These are phyloP conservation scores for Rhynchospora pubera DNA, from an alignment of 176 grass and related monocot genomes.

Conservation along the genomic window DNA sequence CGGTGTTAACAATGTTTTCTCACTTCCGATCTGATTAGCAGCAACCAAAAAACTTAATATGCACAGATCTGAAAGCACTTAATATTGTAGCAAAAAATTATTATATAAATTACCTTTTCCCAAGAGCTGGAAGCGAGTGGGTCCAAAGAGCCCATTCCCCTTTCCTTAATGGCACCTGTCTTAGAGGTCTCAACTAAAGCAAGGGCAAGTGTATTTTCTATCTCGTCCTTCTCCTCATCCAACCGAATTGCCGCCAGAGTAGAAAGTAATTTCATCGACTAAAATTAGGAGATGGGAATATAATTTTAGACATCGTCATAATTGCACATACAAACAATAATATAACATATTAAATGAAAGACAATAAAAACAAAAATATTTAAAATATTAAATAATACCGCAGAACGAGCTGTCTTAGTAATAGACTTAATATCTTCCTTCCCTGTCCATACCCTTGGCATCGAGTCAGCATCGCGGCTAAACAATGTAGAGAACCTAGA, in stretches of 20 bases:
- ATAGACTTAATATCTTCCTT: conserved; percentile 98
- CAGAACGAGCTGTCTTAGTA: conserved; percentile 87
- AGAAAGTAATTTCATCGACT: conserved; percentile 99
- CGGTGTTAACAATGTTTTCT: conserved; percentile 78
- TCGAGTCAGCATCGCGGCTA: conserved; percentile 83
- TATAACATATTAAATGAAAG: not conserved
- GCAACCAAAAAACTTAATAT: conserved; percentile 18
- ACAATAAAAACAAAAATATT: not conserved
- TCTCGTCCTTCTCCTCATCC: conserved; percentile 73
- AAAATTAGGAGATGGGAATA: conserved; percentile 7
- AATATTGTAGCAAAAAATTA: not conserved
- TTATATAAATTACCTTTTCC: conserved; percentile 58
- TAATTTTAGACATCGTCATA: not conserved
- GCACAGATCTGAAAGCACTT: not conserved
- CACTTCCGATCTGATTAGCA: conserved; percentile 45
- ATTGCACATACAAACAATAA: not conserved
- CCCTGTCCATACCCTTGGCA: conserved; percentile 97
- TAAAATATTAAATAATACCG: conserved; percentile 40
- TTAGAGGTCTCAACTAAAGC: conserved; percentile 49
- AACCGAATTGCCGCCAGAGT: conserved; percentile 85
- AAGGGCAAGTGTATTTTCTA: conserved; percentile 70
- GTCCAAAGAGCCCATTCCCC: conserved; percentile 67
- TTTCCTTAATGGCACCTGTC: conserved; percentile 43
- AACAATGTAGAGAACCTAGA: conserved; percentile 85
- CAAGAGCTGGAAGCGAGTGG: conserved; percentile 87